Percentiles rank a stretch among this genome's conserved stretches.
Conservation (phyloP, 345 rosid genomes). For the Lepidium didymum region DNA sequence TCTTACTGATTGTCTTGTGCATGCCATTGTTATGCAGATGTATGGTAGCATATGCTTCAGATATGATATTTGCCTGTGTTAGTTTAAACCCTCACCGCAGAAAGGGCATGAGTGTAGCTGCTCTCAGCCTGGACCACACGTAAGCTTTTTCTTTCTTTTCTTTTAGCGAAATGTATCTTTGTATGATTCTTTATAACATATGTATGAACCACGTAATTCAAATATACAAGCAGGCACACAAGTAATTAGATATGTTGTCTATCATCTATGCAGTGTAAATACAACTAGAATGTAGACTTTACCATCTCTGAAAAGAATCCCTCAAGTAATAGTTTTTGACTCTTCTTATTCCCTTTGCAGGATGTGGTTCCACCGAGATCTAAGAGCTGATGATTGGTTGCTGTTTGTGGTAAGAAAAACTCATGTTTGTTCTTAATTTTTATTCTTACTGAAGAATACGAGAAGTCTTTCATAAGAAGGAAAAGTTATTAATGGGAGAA, state of each 20-base stretch:
- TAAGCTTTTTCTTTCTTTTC: slow-evolving; percentile 33
- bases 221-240: not conserved
- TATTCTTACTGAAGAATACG: not conserved
- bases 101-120: slow-evolving; percentile 47
- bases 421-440: not conserved
- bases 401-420: slow-evolving; percentile 56
- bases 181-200: not conserved
- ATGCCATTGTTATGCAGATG: slow-evolving; percentile 43
- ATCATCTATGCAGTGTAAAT: not conserved
- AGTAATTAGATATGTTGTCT: not conserved
- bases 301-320: not conserved
- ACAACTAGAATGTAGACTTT: not conserved
- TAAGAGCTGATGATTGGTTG: slow-evolving; percentile 92
- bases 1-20: not conserved
- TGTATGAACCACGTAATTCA: not conserved
- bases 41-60: slow-evolving; percentile 89
- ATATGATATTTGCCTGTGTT: slow-evolving; percentile 57
- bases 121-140: slow-evolving; percentile 90
- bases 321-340: not conserved
- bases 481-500: not conserved
- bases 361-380: slow-evolving; percentile 83
- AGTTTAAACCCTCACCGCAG: slow-evolving; percentile 74
- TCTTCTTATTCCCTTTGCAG: slow-evolving; percentile 27
- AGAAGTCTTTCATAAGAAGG: not conserved
- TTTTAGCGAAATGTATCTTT: not conserved